These are phyloP conservation scores for Rhynchosporium agropyri DNA, from an alignment of 2,329 filamentous ascomycete genomes.

Conservation along the genomic window DNA sequence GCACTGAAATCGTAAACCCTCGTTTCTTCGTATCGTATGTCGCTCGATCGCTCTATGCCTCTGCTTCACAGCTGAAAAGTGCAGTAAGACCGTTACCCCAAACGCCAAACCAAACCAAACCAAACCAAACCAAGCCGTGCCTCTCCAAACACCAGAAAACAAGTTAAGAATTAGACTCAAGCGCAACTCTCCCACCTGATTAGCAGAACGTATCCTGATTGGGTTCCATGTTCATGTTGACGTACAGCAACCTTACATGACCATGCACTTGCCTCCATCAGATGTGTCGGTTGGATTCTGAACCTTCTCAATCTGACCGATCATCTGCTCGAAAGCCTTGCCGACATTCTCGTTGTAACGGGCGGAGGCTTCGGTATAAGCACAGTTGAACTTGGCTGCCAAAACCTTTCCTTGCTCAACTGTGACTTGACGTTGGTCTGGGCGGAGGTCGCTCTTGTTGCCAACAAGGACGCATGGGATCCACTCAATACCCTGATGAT, in stretches of 20 bases:
- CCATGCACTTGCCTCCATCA: slow-evolving; percentile 74
- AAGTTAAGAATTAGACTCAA: slow-evolving; percentile 5
- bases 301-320: slow-evolving; percentile 91
- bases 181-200: not conserved
- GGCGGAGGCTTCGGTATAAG: slow-evolving; percentile 92
- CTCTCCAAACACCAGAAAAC: slow-evolving; percentile 21
- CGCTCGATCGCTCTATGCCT: slow-evolving; percentile 3
- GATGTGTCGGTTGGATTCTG: slow-evolving; percentile 87
- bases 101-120: slow-evolving; percentile 21
- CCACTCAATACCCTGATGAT: slow-evolving; percentile 76
- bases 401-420: slow-evolving; percentile 83
- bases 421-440: slow-evolving; percentile 90
- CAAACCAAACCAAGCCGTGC: slow-evolving; percentile 13
- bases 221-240: not conserved
- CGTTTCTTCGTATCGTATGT: not conserved
- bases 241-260: slow-evolving; percentile 67
- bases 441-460: slow-evolving; percentile 93
- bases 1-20: not conserved
- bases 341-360: slow-evolving; percentile 92
- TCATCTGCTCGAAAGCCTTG: slow-evolving; percentile 91
- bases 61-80: slow-evolving; percentile 5
- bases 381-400: slow-evolving; percentile 85
- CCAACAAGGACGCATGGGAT: slow-evolving; percentile 94
- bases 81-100: slow-evolving; percentile 14
- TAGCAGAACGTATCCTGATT: slow-evolving; percentile 2